These are phyloP conservation scores for Podosphaera xanthii DNA, from an alignment of 2,329 filamentous ascomycete species.

Conservation along the genomic window DNA sequence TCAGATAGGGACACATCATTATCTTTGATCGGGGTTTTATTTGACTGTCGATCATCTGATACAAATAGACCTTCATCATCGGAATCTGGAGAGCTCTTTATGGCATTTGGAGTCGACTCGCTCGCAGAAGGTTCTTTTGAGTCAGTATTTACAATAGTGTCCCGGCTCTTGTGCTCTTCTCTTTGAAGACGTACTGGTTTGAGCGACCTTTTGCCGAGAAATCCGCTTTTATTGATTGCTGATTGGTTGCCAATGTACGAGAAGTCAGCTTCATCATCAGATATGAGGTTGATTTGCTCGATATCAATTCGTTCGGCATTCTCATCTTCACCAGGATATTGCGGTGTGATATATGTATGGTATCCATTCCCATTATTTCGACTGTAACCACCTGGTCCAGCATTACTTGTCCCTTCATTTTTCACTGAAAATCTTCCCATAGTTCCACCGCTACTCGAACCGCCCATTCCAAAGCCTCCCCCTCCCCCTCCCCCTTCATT, in stretches of 20 bases:
- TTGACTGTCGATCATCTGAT: constrained; percentile 6
- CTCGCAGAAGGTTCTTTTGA: constrained; percentile 1
- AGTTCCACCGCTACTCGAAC: constrained; percentile 1
- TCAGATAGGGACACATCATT: neutral
- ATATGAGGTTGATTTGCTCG: constrained; percentile 1
- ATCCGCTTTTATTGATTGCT: neutral
- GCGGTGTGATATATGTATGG: constrained; percentile 2
- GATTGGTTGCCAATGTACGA: neutral
- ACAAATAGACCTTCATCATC: constrained; percentile 5
- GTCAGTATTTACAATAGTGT: constrained; percentile 12
- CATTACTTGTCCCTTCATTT: neutral
- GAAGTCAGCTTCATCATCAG: neutral
- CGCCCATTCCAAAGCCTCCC: constrained; percentile 2
- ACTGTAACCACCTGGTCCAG: constrained; percentile 1
- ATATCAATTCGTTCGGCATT: constrained; percentile 6
- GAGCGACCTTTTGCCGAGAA: constrained; percentile 5
- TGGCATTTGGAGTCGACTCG: neutral
- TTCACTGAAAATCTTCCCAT: constrained; percentile 1
- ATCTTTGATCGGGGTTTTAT: neutral
- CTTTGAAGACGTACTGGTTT: constrained; percentile 14
- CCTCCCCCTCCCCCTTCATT: neutral
- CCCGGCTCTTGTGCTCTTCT: constrained; percentile 14
- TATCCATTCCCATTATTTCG: neutral
- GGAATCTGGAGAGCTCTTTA: neutral
- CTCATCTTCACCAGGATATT: constrained; percentile 11